Base-by-base conservation (phyloP, 139 green algal species). In the Choricystis sp. region DNA sequence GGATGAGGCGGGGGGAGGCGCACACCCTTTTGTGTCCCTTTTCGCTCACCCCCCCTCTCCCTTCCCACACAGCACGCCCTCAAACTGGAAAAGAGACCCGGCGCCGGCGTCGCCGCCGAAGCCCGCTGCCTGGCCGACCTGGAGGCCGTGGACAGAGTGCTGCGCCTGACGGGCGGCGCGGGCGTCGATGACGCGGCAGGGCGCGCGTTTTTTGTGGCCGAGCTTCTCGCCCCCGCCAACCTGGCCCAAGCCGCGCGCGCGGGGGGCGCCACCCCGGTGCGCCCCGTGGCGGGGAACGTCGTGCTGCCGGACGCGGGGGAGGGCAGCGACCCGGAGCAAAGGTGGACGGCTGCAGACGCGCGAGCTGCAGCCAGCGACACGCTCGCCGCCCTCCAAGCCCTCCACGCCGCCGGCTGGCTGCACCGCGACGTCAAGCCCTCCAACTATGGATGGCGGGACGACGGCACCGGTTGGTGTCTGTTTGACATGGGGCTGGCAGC, bases 361-460 rank as follows among this genome's bases (percentile, higher is more conserved):
- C 40, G 64, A 28, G 29, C 25, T 57, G 61, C 69, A 22, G 48
- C 58, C 3, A 29, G 23, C 4, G 31, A 55, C 29, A 60, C 81
- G 60, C 74, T 93, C 57, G 57, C 49, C 4, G 78, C 78, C 1
- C 72, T 92, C 62, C 62, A 86, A 72, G 64, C 66, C 21, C 56
- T 89, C 66, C 86, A 94, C 63, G 31, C 30, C 16, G 57, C 58
- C 49, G 81, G 84, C 19, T 82, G 71, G 56, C 76, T 94, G 29
- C 84, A 92, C 71, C 63, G 86, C 0, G 86, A 94, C 62, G 79
- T 94, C 23, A 94, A 94, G 71, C 86, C 85, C 24, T 82, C 86
- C 26, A 94, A 94, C 71, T 94, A 88, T 69, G 78, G 72, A 27
- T 57, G 80, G 23, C 19, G 25, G 49, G 30, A 61, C 19, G 24